Evolutionary conservation across 306 rosid genomes (phyloP).

Genomic region (Cicer arietinum): DNA sequence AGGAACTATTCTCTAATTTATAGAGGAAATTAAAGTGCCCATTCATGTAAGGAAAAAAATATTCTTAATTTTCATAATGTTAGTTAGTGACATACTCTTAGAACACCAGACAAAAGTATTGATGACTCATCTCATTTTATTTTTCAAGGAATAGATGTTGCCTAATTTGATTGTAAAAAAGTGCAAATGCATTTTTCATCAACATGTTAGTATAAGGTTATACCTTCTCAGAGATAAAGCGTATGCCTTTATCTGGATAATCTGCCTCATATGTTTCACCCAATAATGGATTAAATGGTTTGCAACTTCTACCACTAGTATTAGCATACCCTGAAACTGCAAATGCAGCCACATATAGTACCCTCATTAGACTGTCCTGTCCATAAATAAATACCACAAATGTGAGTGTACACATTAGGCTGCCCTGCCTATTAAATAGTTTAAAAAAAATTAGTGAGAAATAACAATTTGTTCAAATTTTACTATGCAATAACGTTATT

Average conservation of each 20-base stretch:
- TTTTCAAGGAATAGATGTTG: too few relatives aligned
- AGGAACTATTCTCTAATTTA: too few relatives aligned
- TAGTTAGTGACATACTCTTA: too few relatives aligned
- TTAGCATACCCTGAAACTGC: constrained; percentile 93
- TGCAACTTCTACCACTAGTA: constrained; percentile 85
- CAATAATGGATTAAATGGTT: constrained; percentile 92
- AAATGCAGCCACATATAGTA: constrained; percentile 89
- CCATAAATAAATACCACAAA: constrained; percentile 30
- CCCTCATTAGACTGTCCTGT: constrained; percentile 86
- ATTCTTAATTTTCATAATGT: too few relatives aligned
- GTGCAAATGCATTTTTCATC: not conserved
- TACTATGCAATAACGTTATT: too few relatives aligned
- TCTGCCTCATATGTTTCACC: constrained; percentile 99
- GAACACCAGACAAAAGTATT: too few relatives aligned
- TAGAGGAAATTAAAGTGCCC: too few relatives aligned
- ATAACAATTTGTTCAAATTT: too few relatives aligned
- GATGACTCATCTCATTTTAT: too few relatives aligned
- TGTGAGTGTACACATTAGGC: not conserved
- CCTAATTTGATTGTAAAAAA: not conserved
- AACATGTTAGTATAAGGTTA: not conserved
- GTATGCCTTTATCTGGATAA: constrained; percentile 84
- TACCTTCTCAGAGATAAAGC: constrained; percentile 94
- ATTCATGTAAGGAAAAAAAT: too few relatives aligned
- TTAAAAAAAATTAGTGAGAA: too few relatives aligned
- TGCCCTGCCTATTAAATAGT: too few relatives aligned